Conservation (phyloP, 139 green algal species). For the Chlorella ohadii region DNA sequence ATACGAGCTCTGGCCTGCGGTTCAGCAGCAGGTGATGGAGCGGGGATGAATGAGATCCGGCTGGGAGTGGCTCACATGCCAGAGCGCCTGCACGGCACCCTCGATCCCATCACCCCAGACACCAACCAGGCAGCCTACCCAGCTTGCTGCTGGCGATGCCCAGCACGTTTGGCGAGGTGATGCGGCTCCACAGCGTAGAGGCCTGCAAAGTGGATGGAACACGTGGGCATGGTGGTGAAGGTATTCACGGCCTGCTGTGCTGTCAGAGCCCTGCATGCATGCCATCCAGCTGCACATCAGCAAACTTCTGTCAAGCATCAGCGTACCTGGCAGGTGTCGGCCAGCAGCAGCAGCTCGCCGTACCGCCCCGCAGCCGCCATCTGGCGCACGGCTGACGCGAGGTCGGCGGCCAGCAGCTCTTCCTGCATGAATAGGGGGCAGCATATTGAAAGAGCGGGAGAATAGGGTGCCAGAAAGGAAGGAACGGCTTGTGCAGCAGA, state of each 20-base stretch:
- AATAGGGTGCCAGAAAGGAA: background rate
- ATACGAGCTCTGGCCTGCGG: constrained; percentile 50
- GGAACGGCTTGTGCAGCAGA: no score
- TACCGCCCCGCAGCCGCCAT: constrained; percentile 71
- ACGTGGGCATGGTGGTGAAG: background rate
- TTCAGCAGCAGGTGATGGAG: no score
- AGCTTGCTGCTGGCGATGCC: constrained; percentile 67
- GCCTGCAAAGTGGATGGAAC: background rate
- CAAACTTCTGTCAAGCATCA: constrained; percentile 30
- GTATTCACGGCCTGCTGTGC: no score
- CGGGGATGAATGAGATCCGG: no score
- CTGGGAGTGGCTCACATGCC: no score
- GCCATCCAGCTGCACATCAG: no score
- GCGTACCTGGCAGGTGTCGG: constrained; percentile 90
- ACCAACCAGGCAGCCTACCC: constrained; percentile 24
- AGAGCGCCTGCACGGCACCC: no score
- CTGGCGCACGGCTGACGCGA: constrained; percentile 61
- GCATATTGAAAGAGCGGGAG: background rate
- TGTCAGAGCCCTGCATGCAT: no score
- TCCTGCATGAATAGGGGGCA: constrained; percentile 21
- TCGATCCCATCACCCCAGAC: no score
- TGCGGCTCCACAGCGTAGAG: constrained; percentile 66
- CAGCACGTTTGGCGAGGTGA: constrained; percentile 69
- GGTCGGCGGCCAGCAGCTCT: constrained; percentile 73
- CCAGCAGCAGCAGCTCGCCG: constrained; percentile 87